These are phyloP conservation scores for Mycena chlorophos DNA, from an alignment of 768 basidiomycete species.

Conservation along the genomic window DNA sequence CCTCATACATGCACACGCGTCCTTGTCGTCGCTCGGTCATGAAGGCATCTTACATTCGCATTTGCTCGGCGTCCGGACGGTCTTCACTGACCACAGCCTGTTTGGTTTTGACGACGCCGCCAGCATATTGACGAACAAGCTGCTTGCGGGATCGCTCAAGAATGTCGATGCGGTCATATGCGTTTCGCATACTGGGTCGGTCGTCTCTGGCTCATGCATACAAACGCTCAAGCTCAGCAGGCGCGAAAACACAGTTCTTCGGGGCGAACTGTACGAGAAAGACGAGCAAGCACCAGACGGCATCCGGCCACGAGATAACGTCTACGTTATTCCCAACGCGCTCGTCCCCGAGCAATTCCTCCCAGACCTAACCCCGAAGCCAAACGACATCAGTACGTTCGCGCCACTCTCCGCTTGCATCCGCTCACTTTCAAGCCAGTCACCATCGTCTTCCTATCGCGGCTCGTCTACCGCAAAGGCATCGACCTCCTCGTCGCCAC, in stretches of 20 bases:
- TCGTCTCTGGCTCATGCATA: slow-evolving; percentile 5
- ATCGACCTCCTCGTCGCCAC: slow-evolving; percentile 93
- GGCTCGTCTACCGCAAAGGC: slow-evolving; percentile 93
- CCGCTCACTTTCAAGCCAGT: slow-evolving; percentile 48
- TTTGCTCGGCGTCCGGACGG: slow-evolving; percentile 81
- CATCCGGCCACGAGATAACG: slow-evolving; percentile 52
- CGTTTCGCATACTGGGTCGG: slow-evolving; percentile 94
- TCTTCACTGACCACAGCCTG: slow-evolving; percentile 95
- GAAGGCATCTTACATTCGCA: slow-evolving; percentile 91
- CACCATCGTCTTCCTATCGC: slow-evolving; percentile 86
- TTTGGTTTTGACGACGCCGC: slow-evolving; percentile 98
- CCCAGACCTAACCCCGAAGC: slow-evolving; percentile 50
- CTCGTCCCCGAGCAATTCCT: slow-evolving; percentile 84
- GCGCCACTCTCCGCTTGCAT: not conserved
- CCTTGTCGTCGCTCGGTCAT: slow-evolving; percentile 85
- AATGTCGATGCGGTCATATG: slow-evolving; percentile 95
- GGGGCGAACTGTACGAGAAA: slow-evolving; percentile 72
- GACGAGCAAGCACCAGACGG: slow-evolving; percentile 44
- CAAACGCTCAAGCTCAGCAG: slow-evolving; percentile 41
- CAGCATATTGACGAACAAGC: slow-evolving; percentile 95
- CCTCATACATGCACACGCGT: slow-evolving; percentile 89
- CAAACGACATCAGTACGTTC: slow-evolving; percentile 57
- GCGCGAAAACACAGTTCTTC: slow-evolving; percentile 94
- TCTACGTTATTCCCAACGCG: slow-evolving; percentile 94
- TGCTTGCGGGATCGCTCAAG: slow-evolving; percentile 79